Percentiles rank a stretch among this genome's conserved stretches.
Evolutionary conservation across 148 eudicot species (phyloP).

Genomic region (Fagopyrum esculentum): DNA sequence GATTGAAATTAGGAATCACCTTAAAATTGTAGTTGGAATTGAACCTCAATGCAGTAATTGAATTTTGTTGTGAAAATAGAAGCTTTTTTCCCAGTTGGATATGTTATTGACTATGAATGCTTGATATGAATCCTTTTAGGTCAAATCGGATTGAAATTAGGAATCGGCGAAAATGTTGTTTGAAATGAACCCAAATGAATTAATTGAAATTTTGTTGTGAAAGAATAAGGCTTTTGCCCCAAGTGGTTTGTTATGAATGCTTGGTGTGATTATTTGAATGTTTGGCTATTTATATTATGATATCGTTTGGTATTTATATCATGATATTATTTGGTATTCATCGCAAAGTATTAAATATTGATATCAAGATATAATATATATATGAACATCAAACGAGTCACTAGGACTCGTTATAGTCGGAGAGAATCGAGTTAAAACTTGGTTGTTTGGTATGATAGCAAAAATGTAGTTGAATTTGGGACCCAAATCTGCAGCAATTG

Average conservation of each 20-base stretch:
- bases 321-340: too few species aligned
- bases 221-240: too few species aligned
- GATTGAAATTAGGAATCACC: neutral
- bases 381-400: too few species aligned
- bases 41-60: neutral
- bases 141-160: neutral
- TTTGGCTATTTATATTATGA: too few species aligned
- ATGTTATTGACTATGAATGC: neutral
- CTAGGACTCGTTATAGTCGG: too few species aligned
- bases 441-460: slow-evolving; percentile 8
- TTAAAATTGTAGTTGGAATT: neutral
- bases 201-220: too few species aligned
- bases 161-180: neutral
- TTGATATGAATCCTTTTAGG: neutral
- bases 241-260: too few species aligned
- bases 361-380: neutral
- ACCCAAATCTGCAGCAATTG: neutral
- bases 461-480: slow-evolving; percentile 2
- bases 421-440: neutral
- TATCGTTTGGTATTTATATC: too few species aligned
- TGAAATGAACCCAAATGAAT: too few species aligned
- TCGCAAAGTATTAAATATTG: neutral
- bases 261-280: too few species aligned
- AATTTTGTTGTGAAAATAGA: neutral
- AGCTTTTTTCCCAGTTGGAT: neutral